Evolutionary conservation across 2,329 filamentous ascomycete genomes (phyloP), one percentile per base, ranked within the genome.

Genomic region (Coniochaeta sp.): DNA sequence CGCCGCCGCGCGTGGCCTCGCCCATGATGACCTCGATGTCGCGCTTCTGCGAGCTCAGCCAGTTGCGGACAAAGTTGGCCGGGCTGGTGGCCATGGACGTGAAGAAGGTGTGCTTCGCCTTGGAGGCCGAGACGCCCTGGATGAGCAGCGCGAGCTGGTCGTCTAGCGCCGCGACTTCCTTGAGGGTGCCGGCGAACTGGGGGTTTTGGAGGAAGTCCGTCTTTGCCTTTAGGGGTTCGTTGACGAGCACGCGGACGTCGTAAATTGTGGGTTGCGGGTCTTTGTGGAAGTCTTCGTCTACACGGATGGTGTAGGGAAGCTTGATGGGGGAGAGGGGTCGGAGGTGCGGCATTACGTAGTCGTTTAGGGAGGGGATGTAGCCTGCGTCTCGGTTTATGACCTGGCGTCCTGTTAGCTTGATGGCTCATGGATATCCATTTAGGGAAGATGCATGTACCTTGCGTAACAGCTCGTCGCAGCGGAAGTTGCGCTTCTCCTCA

Each of bases 401-500:
- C 86, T 91, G 66, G 54, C n/a, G 6, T 48, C 40, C 56, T 51
- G 57, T 70, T 52, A 70, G 61, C 47, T 48, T 27, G 52, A 7
- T 18, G 4, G 33, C 48, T 51, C 4, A 24, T 55, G 27, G 49
- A 50, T 45, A 26, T 30, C 30, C 8, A n/a, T n/a, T n/a, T n/a
- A n/a, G 3, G 5, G 18, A 12, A 26, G 12, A 24, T 6, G 40
- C 31, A 67, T 81, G 63, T 71, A 95, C 90, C 68, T 82, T 82
- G 71, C 81, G 86, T 50, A 99, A 68, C 46, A 85, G 78, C 40
- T 91, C 86, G 64, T 99, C 92, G 64, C 94, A 97, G 33, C 89
- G 86, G 60, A 99, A 92, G 55, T 88, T 87, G 55, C 94, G 82
- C 73, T 94, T 94, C 66, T 99, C 94, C 54, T 97, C 92, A 57